A percentile compares a stretch with the other conserved stretches of the same genome.
These are phyloP conservation scores for Raphidocelis subcapitata DNA, from an alignment of 139 green algal species.

Conservation along the genomic window DNA sequence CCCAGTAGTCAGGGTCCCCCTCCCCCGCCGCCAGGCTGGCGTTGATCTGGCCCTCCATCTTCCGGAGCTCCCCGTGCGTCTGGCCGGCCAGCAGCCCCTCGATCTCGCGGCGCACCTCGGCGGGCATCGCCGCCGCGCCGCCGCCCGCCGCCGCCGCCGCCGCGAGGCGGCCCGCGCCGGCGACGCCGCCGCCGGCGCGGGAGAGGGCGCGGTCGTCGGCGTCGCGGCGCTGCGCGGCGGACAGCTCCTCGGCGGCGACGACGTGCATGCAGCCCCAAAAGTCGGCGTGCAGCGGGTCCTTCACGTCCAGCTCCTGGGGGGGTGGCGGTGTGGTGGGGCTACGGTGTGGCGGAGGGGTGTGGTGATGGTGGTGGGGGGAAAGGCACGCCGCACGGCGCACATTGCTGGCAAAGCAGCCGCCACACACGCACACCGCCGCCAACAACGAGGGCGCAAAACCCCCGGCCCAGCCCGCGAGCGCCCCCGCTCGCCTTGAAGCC, in stretches of 20 bases:
- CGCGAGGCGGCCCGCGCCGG: background rate
- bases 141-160: background rate
- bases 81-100: constrained; percentile 31
- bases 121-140: constrained; percentile 1
- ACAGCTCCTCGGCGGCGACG: constrained; percentile 34
- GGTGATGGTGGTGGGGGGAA: no score
- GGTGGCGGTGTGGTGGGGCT: no score
- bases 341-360: no score
- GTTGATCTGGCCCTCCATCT: constrained; percentile 19
- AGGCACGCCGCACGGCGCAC: no score
- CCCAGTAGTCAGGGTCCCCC: constrained; percentile 78
- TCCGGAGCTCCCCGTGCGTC: constrained; percentile 28
- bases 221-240: background rate
- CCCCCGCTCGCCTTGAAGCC: constrained; percentile 49
- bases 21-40: constrained; percentile 27
- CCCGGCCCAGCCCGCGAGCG: no score
- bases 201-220: background rate
- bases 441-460: no score
- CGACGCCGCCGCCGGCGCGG: background rate
- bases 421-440: no score
- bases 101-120: constrained; percentile 8
- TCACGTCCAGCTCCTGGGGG: constrained; percentile 69
- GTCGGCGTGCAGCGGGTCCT: constrained; percentile 47
- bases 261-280: constrained; percentile 25
- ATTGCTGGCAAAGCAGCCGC: no score